Base-by-base conservation (phyloP, 768 basidiomycete genomes). In the Kwoniella dejecticola region DNA sequence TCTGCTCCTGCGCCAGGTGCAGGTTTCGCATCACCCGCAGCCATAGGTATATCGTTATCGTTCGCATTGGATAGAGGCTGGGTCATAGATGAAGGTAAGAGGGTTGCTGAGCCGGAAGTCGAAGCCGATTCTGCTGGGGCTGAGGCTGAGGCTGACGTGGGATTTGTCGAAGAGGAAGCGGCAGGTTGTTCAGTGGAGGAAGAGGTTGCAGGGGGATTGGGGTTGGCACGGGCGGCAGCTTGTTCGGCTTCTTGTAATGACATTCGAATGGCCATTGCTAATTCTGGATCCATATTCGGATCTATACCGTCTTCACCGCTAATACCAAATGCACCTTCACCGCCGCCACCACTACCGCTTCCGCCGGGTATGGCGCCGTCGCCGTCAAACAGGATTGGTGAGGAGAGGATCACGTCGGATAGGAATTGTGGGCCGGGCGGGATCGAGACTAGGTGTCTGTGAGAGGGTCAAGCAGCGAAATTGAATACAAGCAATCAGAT, bases 221-320 rank as follows among this genome's bases (percentile, higher is more conserved):
- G 60, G 38, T 58, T 62, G 1, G 64, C 50, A 12, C 65, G 57
- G 8, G 65, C 63, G 4, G 77, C 62, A 10, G 68, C 60, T 62
- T 74, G 67, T 40, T 70, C 93, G 24, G 75, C 76, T 64, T 79
- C 77, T 81, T 95, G 90, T 84, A 98, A 87, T 1, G 94, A 97
- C 90, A 98, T 91, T 33, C 94, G 89, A 41, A 99, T 84, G 10
- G 93, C 95, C 91, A 97, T 92, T 1, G 96, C 95, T 47, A 99
- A 83, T 77, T 98, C 95, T 0, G 95, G 95, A 75, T 98, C 95
- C 62, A 97, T 83, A 76, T 86, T 91, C 3, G 96, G 95, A 79
- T 98, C 96, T 4, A 99, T 88, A 7, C 55, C 69, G 45, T 65
- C 72, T 4, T 57, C 64, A 6, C 58, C 63, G 7, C 90, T 90